These are phyloP conservation scores for Metschnikowia gruessii DNA, from an alignment of 805 yeast genomes.

Conservation along the genomic window DNA sequence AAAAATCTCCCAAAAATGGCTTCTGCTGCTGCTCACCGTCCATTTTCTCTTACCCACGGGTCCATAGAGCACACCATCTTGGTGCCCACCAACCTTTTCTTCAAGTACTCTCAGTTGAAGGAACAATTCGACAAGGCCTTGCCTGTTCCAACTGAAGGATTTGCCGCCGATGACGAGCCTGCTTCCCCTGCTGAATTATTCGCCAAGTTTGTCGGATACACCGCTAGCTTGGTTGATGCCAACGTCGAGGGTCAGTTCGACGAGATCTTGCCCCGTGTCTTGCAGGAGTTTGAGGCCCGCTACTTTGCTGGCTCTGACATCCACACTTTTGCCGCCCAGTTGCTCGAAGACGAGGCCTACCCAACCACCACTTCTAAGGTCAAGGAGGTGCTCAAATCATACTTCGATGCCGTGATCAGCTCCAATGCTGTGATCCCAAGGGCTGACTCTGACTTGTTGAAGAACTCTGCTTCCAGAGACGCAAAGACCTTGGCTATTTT, in stretches of 20 bases:
- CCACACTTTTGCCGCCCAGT: conserved; percentile 78
- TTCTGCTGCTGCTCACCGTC: conserved; percentile 48
- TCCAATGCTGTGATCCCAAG: conserved; percentile 26
- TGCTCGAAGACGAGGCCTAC: conserved; percentile 51
- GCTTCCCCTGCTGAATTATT: conserved; percentile 80
- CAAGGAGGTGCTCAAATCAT: conserved; percentile 72
- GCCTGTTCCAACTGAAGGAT: conserved; percentile 79
- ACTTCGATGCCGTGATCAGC: conserved; percentile 47
- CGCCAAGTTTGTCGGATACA: conserved; percentile 77
- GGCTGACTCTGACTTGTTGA: conserved; percentile 50
- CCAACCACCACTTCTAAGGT: conserved; percentile 72
- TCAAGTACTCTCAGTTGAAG: conserved; percentile 81
- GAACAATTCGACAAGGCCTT: conserved; percentile 78
- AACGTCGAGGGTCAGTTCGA: conserved; percentile 55
- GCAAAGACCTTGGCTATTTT: conserved; percentile 80
- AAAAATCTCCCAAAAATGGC: not conserved
- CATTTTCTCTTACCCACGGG: conserved; percentile 81
- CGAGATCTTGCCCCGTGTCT: conserved; percentile 65
- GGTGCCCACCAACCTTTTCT: conserved; percentile 78
- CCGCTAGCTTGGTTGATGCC: conserved; percentile 48
- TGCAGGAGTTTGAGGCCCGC: conserved; percentile 81
- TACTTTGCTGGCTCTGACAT: conserved; percentile 67
- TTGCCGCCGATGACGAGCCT: conserved; percentile 85
- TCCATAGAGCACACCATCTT: conserved; percentile 82
- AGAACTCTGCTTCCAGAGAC: conserved; percentile 52